Base-by-base conservation (phyloP, 2,329 filamentous ascomycete genomes). In the Rutstroemia sydowiana region DNA sequence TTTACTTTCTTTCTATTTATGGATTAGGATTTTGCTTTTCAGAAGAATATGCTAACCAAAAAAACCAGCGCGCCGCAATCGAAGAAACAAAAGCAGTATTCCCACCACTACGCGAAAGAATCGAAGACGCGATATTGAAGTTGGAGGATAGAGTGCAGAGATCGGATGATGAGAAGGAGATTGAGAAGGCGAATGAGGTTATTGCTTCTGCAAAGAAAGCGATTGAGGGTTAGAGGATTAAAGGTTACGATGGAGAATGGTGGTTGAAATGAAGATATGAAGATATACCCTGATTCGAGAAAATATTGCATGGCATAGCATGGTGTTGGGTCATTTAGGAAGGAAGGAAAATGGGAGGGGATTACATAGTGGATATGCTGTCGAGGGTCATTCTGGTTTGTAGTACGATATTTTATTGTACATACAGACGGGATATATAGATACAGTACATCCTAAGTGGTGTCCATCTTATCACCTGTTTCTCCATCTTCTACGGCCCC, bases 11-110 rank as follows among this genome's bases (percentile, higher is more conserved):
- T n/a, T n/a, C n/a, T n/a, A n/a, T n/a, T n/a, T n/a, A n/a, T n/a
- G n/a, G n/a, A n/a, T n/a, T n/a, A n/a, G n/a, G n/a, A n/a, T n/a
- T n/a, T n/a, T n/a, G n/a, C n/a, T n/a, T n/a, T n/a, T n/a, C n/a
- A n/a, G n/a, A n/a, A n/a, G n/a, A n/a, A n/a, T n/a, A n/a, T n/a
- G n/a, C n/a, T n/a, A n/a, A n/a, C n/a, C n/a, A n/a, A 30, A 26
- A 18, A 18, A 31, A 11, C 40, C 37, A 67, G 65, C 59, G 62
- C 5, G 55, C 59, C 3, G 91, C 87, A 20, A 73, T 90, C n/a
- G 82, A 90, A 59, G 88, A 98, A 72, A 97, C 93, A 8, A 86
- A 86, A 66, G 86, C 83, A 51, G 81, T 97, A 26, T 86, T 97
- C 62, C 84, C 77, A 2, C 81, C 81, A 1, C 71, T 97, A 59